These are phyloP conservation scores for Clavispora phyllophila DNA, from an alignment of 805 yeast species.

Conservation along the genomic window DNA sequence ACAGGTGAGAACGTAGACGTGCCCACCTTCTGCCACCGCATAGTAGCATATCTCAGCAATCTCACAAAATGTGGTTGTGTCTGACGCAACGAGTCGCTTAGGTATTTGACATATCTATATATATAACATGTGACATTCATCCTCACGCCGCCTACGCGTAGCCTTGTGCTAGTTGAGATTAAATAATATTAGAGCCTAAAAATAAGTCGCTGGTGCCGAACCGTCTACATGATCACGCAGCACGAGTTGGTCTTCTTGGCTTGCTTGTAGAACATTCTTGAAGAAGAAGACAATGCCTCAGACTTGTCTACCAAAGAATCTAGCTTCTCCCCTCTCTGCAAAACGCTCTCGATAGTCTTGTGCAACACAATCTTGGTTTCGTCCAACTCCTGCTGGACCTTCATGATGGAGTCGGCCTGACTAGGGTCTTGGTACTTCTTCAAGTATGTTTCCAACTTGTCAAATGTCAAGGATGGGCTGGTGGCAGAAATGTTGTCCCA, in stretches of 20 bases:
- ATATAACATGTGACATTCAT: neutral
- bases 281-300: constrained; percentile 81
- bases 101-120: constrained; percentile 6
- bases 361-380: constrained; percentile 96
- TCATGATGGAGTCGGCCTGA: constrained; percentile 95
- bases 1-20: constrained; percentile 6
- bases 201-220: neutral
- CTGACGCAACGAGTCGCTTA: neutral
- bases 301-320: constrained; percentile 93
- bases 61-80: neutral
- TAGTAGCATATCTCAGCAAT: neutral
- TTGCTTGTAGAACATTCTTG: constrained; percentile 93
- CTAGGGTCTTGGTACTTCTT: constrained; percentile 91
- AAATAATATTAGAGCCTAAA: neutral
- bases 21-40: neutral
- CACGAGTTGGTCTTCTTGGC: constrained; percentile 68
- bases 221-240: constrained; percentile 20
- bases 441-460: constrained; percentile 63
- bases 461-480: constrained; percentile 44
- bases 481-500: constrained; percentile 54
- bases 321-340: constrained; percentile 94
- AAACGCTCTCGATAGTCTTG: constrained; percentile 88
- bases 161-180: neutral
- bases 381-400: constrained; percentile 95
- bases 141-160: too few species aligned